Conservation (phyloP, 352 stramenopile genomes). For the Pythium brassicae region DNA sequence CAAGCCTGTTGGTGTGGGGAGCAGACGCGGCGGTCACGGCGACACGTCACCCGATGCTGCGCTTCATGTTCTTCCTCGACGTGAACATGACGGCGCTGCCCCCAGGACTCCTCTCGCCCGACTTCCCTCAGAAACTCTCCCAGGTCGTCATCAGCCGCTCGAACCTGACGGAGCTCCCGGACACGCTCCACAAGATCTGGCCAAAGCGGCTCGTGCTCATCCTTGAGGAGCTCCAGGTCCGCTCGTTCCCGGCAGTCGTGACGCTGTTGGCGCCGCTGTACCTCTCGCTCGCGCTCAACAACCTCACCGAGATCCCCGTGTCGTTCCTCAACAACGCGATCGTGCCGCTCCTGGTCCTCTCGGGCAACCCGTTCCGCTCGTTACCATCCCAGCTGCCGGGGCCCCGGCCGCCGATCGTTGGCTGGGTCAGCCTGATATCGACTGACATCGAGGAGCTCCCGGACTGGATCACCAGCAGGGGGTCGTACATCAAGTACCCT, state of each 20-base stretch:
- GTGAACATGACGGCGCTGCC: constrained; percentile 9
- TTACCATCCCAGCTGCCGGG: too few species aligned
- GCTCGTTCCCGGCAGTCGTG: neutral
- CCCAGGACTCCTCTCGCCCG: neutral
- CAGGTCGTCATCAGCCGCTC: constrained; percentile 7
- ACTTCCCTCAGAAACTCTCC: constrained; percentile 8
- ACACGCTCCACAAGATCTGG: constrained; percentile 8
- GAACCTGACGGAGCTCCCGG: constrained; percentile 5
- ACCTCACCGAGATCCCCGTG: neutral
- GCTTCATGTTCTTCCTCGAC: constrained; percentile 9
- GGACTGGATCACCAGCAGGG: too few species aligned
- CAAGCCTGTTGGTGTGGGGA: constrained; percentile 7
- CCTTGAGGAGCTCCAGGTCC: constrained; percentile 2
- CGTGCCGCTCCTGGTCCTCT: constrained; percentile 5
- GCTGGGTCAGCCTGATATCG: too few species aligned
- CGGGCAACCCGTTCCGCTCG: constrained; percentile 15
- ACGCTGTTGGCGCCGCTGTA: neutral
- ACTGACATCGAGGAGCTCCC: too few species aligned
- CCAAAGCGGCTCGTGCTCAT: neutral
- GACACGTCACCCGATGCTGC: constrained; percentile 5
- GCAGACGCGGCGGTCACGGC: constrained; percentile 12
- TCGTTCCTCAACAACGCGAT: neutral
- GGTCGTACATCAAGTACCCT: too few species aligned
- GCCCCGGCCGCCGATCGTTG: too few species aligned
- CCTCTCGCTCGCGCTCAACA: constrained; percentile 7